Evolutionary conservation across 805 yeast genomes (phyloP).

Genomic region (Lipomyces starkeyi): DNA sequence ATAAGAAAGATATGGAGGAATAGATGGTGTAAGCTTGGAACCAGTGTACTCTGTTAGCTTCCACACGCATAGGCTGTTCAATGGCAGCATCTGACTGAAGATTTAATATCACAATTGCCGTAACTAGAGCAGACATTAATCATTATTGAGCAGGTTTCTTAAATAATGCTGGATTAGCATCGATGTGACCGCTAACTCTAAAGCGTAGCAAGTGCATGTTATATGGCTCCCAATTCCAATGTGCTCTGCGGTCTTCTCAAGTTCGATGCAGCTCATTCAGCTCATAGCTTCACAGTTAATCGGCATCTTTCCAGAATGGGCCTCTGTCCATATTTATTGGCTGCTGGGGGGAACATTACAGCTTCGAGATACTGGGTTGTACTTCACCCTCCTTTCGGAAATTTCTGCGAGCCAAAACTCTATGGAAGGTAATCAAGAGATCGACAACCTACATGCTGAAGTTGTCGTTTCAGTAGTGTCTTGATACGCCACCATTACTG

Average conservation of each 20-base stretch:
- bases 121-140: not conserved
- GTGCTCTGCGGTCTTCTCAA: not conserved
- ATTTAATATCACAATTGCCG: conserved; percentile 5
- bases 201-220: not conserved
- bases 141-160: not conserved
- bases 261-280: not conserved
- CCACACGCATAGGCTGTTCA: too few species aligned
- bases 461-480: not conserved
- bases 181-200: not conserved
- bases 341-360: not conserved
- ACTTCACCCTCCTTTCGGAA: not conserved
- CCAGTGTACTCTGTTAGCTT: too few species aligned
- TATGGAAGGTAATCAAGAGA: not conserved
- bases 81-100: conserved; percentile 2
- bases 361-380: conserved; percentile 3
- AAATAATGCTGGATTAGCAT: not conserved
- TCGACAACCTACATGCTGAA: not conserved
- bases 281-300: conserved; percentile 3
- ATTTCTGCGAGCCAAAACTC: conserved; percentile 1
- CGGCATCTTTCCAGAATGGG: not conserved
- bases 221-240: conserved; percentile 2
- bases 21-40: too few species aligned
- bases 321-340: not conserved
- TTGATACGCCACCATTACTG: not conserved
- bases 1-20: too few species aligned